Conservation (phyloP, 345 rosid genomes). For the Cardamine chenopodiifolia region DNA sequence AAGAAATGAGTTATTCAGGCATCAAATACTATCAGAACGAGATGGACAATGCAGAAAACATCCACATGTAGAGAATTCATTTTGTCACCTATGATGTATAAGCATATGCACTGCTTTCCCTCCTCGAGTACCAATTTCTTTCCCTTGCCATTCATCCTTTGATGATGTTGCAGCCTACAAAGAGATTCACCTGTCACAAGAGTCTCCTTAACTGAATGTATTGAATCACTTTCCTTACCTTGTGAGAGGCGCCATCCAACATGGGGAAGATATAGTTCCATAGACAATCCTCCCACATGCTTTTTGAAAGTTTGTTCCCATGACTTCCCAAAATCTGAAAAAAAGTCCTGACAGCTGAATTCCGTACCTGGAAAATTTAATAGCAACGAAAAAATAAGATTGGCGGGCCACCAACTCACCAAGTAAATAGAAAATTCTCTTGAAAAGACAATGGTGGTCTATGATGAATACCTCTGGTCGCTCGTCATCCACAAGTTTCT, state of each 20-base stretch:
- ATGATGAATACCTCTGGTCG: slow-evolving; percentile 82
- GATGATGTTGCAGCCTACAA: slow-evolving; percentile 96
- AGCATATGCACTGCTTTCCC: slow-evolving; percentile 99
- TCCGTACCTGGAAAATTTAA: slow-evolving; percentile 69
- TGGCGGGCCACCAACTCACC: slow-evolving; percentile 9
- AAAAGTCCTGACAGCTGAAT: slow-evolving; percentile 92
- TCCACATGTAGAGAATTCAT: neutral
- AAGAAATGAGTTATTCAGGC: slow-evolving; percentile 15
- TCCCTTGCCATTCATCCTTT: slow-evolving; percentile 98
- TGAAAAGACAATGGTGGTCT: slow-evolving; percentile 27
- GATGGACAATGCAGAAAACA: slow-evolving; percentile 19
- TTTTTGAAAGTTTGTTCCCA: slow-evolving; percentile 84
- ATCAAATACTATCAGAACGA: slow-evolving; percentile 17
- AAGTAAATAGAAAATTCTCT: slow-evolving; percentile 2
- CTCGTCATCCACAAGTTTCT: slow-evolving; percentile 91
- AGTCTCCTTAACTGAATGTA: slow-evolving; percentile 13
- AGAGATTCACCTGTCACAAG: slow-evolving; percentile 33
- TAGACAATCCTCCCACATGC: slow-evolving; percentile 99
- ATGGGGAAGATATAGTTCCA: slow-evolving; percentile 96
- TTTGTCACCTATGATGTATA: slow-evolving; percentile 88
- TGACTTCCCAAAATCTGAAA: slow-evolving; percentile 94
- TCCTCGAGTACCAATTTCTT: slow-evolving; percentile 91
- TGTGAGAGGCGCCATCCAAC: slow-evolving; percentile 85
- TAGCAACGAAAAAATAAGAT: slow-evolving; percentile 1
- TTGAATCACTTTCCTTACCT: slow-evolving; percentile 54